A percentile compares a stretch with the other conserved stretches of the same genome.
These are phyloP conservation scores for Panellus pusillus DNA, from an alignment of 768 basidiomycete species.

Conservation along the genomic window DNA sequence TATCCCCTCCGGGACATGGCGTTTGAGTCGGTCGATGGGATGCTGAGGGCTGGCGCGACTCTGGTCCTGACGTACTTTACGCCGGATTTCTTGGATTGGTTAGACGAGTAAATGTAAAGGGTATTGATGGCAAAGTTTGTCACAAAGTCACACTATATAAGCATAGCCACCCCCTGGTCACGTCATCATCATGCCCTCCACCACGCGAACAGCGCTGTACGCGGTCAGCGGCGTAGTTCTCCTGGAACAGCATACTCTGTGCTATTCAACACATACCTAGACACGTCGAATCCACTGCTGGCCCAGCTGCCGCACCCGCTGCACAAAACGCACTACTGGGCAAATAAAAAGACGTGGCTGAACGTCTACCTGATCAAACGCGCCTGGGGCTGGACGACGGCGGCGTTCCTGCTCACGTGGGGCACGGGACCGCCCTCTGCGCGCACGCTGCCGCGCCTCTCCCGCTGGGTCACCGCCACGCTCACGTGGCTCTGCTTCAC, in stretches of 20 bases:
- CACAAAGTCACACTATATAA: neutral
- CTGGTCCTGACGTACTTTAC: constrained; percentile 95
- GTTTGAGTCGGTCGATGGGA: constrained; percentile 87
- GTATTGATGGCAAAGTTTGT: neutral
- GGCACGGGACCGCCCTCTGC: constrained; percentile 50
- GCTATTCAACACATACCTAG: constrained; percentile 66
- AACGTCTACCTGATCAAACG: constrained; percentile 89
- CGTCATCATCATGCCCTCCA: constrained; percentile 9
- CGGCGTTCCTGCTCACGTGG: constrained; percentile 60
- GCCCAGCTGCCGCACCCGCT: constrained; percentile 71
- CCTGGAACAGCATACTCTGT: constrained; percentile 66
- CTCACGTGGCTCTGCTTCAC: constrained; percentile 74
- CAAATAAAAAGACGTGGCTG: constrained; percentile 75
- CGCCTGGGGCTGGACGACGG: constrained; percentile 89
- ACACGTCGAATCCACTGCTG: constrained; percentile 79
- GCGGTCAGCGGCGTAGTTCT: constrained; percentile 48
- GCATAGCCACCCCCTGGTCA: too few species aligned
- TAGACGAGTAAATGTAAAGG: constrained; percentile 33
- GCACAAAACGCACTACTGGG: constrained; percentile 66
- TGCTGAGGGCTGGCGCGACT: constrained; percentile 90
- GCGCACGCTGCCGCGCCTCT: constrained; percentile 42
- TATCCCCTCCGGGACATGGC: constrained; percentile 92
- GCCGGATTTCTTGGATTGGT: constrained; percentile 92
- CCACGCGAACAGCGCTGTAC: constrained; percentile 33
- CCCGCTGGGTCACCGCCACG: constrained; percentile 60